Base-by-base conservation (phyloP, 495 filamentous ascomycete species). In the Annulohypoxylon moriforme region DNA sequence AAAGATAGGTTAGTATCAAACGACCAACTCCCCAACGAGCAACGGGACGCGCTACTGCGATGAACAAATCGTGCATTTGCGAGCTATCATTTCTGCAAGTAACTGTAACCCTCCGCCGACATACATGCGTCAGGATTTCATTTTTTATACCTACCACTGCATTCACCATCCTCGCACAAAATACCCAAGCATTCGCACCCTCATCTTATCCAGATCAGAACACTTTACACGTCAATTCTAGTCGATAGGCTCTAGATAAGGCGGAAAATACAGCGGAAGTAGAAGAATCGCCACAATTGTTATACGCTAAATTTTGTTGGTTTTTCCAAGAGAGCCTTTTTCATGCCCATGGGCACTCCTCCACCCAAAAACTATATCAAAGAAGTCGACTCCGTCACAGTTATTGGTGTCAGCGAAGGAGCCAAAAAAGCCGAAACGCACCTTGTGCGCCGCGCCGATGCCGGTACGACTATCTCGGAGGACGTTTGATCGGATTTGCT, bases 191-290 rank as follows among this genome's bases (percentile, higher is more conserved):
- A 49, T 33, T 62, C 33, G 52, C 31, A 31, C 36, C 62, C 31
- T 29, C 59, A 63, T 56, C 57, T 63, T 29, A 29, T 29, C 27
- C 27, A 29, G 6, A 29, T 40, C 11, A 40, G 11, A 14, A 13
- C 36, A 14, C 4, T 14, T 4, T 13, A n/a, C 11, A 4, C 13
- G 13, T 40, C 13, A 4, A n/a, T 40, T 40, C 36, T 34, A 47
- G 46, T 68, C 69, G 46, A 68, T 68, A 72, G 69, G 64, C 25
- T 60, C 55, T 52, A 68, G 69, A 72, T 72, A 68, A 64, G 25
- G 55, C 69, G 33, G 2, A 47, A 47, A 42, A n/a, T 16, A 4
- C 1, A 60, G 60, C 50, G 49, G 52, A 40, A 49, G 18, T 13
- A 62, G 10, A 47, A 65, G 60, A 52, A 72, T 64, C 55, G 46